Evolutionary conservation across 2,329 filamentous ascomycete species (phyloP).

Genomic region (Phyllachora maydis): DNA sequence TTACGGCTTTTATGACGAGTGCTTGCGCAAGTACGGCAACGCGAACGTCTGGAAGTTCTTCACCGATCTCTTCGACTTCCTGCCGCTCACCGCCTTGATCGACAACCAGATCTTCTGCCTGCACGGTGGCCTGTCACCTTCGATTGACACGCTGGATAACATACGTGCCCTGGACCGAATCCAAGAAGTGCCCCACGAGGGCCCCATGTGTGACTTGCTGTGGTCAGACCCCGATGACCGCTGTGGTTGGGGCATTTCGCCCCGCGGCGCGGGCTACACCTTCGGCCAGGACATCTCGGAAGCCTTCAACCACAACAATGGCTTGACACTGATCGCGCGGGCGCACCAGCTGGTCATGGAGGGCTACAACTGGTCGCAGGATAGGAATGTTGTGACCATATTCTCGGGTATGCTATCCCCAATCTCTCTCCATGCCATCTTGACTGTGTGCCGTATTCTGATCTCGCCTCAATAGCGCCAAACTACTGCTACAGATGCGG

Average conservation of each 20-base stretch:
- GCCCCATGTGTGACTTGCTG: slow-evolving; percentile 91
- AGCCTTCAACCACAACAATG: slow-evolving; percentile 98
- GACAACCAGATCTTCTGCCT: slow-evolving; percentile 99
- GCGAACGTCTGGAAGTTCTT: slow-evolving; percentile 99
- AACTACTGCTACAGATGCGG: slow-evolving; percentile 98
- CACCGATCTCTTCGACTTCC: slow-evolving; percentile 96
- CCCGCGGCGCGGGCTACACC: slow-evolving; percentile 83
- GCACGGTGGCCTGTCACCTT: slow-evolving; percentile 90
- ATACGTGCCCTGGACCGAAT: slow-evolving; percentile 90
- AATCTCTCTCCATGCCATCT: neutral
- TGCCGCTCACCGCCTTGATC: slow-evolving; percentile 89
- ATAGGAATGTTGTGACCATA: slow-evolving; percentile 94
- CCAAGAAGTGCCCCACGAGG: slow-evolving; percentile 95
- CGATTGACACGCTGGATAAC: slow-evolving; percentile 87
- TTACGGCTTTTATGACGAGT: slow-evolving; percentile 98
- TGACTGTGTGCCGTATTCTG: slow-evolving; percentile 6
- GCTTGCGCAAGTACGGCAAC: slow-evolving; percentile 83
- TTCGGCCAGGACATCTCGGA: slow-evolving; percentile 96
- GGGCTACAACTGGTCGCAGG: slow-evolving; percentile 98
- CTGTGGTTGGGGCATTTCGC: slow-evolving; percentile 90
- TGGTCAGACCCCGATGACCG: slow-evolving; percentile 98
- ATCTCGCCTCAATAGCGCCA: slow-evolving; percentile 31
- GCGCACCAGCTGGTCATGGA: slow-evolving; percentile 99
- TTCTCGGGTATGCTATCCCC: slow-evolving; percentile 54
- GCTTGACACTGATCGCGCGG: slow-evolving; percentile 81